Conservation (phyloP, 2,329 filamentous ascomycete species). For the Pseudocercospora pini-densiflorae region DNA sequence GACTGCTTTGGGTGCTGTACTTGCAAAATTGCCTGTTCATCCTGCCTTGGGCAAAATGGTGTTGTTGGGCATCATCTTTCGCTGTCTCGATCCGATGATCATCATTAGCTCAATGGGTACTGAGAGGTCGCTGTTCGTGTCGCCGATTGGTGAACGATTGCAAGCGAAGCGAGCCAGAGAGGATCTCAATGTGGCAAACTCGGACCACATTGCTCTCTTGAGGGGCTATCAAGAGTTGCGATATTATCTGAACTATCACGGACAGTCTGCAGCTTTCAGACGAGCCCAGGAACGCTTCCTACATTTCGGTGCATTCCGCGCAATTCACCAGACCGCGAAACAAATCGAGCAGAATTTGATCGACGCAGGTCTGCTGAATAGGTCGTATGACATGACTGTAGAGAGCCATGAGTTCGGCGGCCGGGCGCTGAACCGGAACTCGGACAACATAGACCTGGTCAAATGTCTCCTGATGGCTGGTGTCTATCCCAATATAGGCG, state of each 20-base stretch:
- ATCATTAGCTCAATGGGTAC: constrained; percentile 46
- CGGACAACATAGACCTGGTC: constrained; percentile 48
- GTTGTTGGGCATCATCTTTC: constrained; percentile 56
- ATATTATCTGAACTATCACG: constrained; percentile 36
- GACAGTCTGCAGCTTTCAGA: constrained; percentile 35
- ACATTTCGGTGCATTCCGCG: constrained; percentile 43
- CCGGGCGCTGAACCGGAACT: constrained; percentile 49
- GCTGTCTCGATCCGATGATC: constrained; percentile 57
- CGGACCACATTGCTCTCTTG: constrained; percentile 53
- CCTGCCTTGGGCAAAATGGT: constrained; percentile 56
- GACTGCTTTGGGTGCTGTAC: constrained; percentile 52
- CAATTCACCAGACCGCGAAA: constrained; percentile 41
- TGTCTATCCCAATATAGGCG: constrained; percentile 52
- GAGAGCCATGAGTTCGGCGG: constrained; percentile 26
- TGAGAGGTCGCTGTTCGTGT: constrained; percentile 43
- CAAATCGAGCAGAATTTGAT: constrained; percentile 47
- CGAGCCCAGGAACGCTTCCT: constrained; percentile 42
- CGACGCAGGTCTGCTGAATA: constrained; percentile 41
- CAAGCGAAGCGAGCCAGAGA: constrained; percentile 27
- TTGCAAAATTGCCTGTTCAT: constrained; percentile 47
- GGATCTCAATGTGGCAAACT: constrained; percentile 36
- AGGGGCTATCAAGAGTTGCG: constrained; percentile 51
- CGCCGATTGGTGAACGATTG: constrained; percentile 32
- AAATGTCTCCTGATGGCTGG: constrained; percentile 54
- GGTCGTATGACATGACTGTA: not conserved